These are phyloP conservation scores for Botryosphaeria agaves DNA, from an alignment of 2,329 filamentous ascomycete species.

Conservation along the genomic window DNA sequence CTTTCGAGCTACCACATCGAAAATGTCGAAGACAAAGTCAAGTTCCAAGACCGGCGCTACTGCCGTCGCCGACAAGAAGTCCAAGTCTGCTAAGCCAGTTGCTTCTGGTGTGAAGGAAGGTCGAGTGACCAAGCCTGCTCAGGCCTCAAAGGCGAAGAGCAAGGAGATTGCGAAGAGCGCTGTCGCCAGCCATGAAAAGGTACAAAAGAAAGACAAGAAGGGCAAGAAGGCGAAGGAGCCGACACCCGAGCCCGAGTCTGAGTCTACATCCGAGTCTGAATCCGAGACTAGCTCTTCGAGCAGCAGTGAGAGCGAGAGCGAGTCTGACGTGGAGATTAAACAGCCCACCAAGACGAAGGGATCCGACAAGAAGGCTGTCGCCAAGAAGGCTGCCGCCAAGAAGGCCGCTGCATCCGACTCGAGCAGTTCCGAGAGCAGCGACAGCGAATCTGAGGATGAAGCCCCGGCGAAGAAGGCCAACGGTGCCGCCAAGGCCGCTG, in stretches of 20 bases:
- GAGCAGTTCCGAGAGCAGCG: slow-evolving; percentile 5
- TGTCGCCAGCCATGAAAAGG: slow-evolving; percentile 31
- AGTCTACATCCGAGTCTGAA: slow-evolving; percentile 12
- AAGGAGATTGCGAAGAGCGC: slow-evolving; percentile 48
- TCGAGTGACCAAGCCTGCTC: slow-evolving; percentile 48
- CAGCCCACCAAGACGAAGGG: slow-evolving; percentile 1
- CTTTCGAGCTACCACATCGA: no score
- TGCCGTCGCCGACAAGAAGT: not conserved
- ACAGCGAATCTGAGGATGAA: slow-evolving; percentile 8
- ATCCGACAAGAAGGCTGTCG: slow-evolving; percentile 4
- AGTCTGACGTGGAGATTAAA: slow-evolving; percentile 17
- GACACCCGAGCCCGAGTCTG: slow-evolving; percentile 23
- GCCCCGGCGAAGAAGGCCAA: slow-evolving; percentile 9
- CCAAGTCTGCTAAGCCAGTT: slow-evolving; percentile 18
- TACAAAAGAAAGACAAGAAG: slow-evolving; percentile 24
- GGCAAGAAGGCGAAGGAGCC: slow-evolving; percentile 31
- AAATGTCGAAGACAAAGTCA: no score
- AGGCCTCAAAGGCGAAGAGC: slow-evolving; percentile 47
- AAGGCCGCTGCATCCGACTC: no score
- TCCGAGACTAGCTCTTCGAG: slow-evolving; percentile 15
- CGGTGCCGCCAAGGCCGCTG: slow-evolving; percentile 10
- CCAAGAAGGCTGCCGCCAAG: slow-evolving; percentile 9
- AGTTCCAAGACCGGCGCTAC: no score
- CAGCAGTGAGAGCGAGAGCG: slow-evolving; percentile 16
- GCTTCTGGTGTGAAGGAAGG: slow-evolving; percentile 45